These are phyloP conservation scores for Melaleuca quinquenervia DNA, from an alignment of 345 rosid genomes.

Conservation along the genomic window DNA sequence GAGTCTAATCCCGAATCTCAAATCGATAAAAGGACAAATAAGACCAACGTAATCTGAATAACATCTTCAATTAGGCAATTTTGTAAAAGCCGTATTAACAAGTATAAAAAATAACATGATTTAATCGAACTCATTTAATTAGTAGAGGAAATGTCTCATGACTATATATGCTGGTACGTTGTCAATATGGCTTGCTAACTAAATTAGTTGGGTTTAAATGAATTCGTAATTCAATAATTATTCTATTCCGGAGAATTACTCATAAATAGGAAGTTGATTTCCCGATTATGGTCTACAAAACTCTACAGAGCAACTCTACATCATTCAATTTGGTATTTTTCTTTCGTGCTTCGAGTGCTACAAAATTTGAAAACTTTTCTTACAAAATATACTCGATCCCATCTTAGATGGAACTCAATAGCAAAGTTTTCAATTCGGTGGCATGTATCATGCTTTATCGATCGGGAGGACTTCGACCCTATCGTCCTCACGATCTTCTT, in stretches of 20 bases:
- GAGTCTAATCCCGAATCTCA: background rate
- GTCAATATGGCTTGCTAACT: background rate
- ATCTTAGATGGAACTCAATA: background rate
- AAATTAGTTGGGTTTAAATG: background rate
- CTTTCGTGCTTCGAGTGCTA: background rate
- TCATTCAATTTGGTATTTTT: too few relatives aligned
- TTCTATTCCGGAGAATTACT: background rate
- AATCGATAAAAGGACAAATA: background rate
- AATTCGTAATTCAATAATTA: background rate
- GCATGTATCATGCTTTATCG: background rate
- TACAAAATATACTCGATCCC: background rate
- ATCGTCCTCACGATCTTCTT: background rate
- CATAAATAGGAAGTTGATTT: too few relatives aligned
- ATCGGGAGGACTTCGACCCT: background rate
- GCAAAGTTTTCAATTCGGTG: background rate
- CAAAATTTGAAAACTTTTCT: background rate
- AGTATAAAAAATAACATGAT: accelerated
- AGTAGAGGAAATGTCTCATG: background rate
- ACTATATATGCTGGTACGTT: accelerated
- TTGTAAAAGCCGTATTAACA: background rate
- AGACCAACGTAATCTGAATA: background rate
- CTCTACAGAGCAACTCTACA: too few relatives aligned
- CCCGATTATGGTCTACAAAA: too few relatives aligned
- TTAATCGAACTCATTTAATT: background rate
- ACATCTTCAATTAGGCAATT: background rate